Evolutionary conservation across 441 rosid genomes (phyloP).

Genomic region (Gossypium gossypioides): DNA sequence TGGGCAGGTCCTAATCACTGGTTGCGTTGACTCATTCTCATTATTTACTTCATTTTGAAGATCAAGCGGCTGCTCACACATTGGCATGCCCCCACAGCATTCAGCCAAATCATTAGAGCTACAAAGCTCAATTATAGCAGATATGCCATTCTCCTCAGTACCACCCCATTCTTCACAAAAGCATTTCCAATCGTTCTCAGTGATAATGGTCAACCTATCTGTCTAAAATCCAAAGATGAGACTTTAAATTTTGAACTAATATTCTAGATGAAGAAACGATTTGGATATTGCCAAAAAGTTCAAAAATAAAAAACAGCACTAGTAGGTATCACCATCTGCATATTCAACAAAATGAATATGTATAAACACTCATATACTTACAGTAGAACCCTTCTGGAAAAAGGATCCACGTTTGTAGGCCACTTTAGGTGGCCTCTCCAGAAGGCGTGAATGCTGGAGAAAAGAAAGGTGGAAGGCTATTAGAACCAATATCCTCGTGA

Average conservation of each 20-base stretch:
- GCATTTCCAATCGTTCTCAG: constrained; percentile 81
- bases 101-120: constrained; percentile 26
- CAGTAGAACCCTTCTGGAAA: constrained; percentile 58
- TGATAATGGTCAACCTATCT: constrained; percentile 73
- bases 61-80: constrained; percentile 37
- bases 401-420: constrained; percentile 61
- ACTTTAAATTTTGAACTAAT: background rate
- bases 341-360: constrained; percentile 1
- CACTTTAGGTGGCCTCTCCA: constrained; percentile 82
- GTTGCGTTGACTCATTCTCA: constrained; percentile 43
- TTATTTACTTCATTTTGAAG: constrained; percentile 47
- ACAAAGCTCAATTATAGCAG: constrained; percentile 52
- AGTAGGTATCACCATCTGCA: background rate
- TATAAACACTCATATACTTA: constrained; percentile 36
- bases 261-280: background rate
- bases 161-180: constrained; percentile 98
- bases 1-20: constrained; percentile 53
- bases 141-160: constrained; percentile 54
- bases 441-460: constrained; percentile 65
- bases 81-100: constrained; percentile 25
- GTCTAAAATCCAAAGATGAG: constrained; percentile 54
- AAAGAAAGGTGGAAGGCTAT: constrained; percentile 17
- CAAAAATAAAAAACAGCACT: background rate
- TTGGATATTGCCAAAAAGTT: background rate
- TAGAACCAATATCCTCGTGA: background rate